Conservation (phyloP, 495 filamentous ascomycete genomes). For the Emericellopsis terricola region DNA sequence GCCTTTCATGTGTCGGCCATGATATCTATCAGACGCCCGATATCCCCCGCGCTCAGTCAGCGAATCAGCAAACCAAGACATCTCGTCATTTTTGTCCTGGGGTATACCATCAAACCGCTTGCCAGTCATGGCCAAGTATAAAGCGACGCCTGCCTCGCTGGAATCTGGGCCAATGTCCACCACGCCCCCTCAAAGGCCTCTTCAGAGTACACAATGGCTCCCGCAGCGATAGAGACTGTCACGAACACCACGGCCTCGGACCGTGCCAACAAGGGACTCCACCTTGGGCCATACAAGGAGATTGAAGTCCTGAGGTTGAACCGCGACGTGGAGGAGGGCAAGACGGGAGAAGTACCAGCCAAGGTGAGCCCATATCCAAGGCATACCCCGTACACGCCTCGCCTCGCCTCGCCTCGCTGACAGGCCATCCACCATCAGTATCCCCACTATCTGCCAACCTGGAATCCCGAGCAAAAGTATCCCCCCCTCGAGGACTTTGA, state of each 20-base stretch:
- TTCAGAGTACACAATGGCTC: slow-evolving; percentile 25
- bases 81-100: too few relatives aligned
- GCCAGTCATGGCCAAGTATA: too few relatives aligned
- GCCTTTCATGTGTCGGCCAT: too few relatives aligned
- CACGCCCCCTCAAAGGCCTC: background rate
- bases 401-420: background rate
- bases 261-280: slow-evolving; percentile 15
- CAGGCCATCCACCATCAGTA: slow-evolving; percentile 33
- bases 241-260: slow-evolving; percentile 7
- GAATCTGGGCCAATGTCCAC: background rate
- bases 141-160: too few relatives aligned
- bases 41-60: too few relatives aligned
- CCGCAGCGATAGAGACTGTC: slow-evolving; percentile 29
- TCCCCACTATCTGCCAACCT: slow-evolving; percentile 61
- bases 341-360: slow-evolving; percentile 23
- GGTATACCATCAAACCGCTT: too few relatives aligned
- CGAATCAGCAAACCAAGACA: too few relatives aligned
- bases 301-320: slow-evolving; percentile 33
- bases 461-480: slow-evolving; percentile 43
- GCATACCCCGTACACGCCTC: background rate
- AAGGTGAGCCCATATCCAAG: slow-evolving; percentile 14
- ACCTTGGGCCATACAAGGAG: slow-evolving; percentile 44
- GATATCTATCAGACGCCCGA: too few relatives aligned
- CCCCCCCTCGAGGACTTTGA: slow-evolving; percentile 47
- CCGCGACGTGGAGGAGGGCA: slow-evolving; percentile 26